phyloP scores from a whole-genome alignment of 352 stramenopile species.

The Pythium dissotocum region DNA sequence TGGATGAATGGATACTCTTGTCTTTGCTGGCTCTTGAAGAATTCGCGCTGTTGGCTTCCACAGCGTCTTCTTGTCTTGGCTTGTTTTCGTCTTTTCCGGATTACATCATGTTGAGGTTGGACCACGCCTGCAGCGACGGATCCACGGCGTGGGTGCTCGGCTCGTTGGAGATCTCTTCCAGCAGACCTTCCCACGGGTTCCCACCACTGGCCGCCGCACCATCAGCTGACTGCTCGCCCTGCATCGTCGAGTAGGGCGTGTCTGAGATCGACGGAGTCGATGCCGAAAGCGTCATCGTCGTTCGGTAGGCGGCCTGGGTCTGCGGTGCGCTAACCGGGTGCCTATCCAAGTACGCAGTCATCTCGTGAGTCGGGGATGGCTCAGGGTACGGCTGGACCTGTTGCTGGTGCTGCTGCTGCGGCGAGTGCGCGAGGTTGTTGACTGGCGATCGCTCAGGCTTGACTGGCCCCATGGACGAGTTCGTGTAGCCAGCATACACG shows the following conservation, averaged over 20 bases:
- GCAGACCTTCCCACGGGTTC: conserved; percentile 67
- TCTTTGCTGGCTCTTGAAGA: conserved; percentile 3
- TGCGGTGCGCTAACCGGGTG: conserved; percentile 6
- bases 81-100: background rate
- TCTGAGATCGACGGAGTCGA: conserved; percentile 11
- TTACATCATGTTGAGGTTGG: conserved; percentile 76
- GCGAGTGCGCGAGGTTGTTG: conserved; percentile 15
- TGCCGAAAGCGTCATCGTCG: conserved; percentile 14
- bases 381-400: conserved; percentile 29
- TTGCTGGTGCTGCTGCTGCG: conserved; percentile 15
- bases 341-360: conserved; percentile 15
- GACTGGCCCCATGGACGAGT: background rate
- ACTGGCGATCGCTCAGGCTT: conserved; percentile 12
- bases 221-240: conserved; percentile 7
- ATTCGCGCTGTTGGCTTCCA: background rate
- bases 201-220: background rate
- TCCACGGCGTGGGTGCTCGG: conserved; percentile 44
- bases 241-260: background rate
- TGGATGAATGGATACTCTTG: background rate
- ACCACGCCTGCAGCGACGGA: conserved; percentile 63
- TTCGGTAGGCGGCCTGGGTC: conserved; percentile 18
- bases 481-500: conserved; percentile 16
- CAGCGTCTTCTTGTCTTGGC: conserved; percentile 1
- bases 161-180: conserved; percentile 69
- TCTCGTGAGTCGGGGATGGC: conserved; percentile 19